Base-by-base conservation (phyloP, 768 basidiomycete genomes). In the Holtermanniella nyarrowii region DNA sequence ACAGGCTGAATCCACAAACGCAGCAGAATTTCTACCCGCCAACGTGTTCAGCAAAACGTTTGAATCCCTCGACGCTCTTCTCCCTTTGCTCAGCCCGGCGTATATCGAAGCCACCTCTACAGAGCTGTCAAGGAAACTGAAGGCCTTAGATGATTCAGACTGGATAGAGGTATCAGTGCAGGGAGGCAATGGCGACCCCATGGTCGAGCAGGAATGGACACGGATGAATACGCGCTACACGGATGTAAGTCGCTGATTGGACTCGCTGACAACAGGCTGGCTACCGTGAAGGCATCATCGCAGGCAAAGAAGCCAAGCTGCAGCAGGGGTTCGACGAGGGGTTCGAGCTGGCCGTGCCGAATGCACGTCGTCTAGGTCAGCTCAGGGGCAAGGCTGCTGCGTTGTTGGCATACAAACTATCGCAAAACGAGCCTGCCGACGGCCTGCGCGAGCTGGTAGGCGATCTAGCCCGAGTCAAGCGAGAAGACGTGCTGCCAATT, bases 261-360 rank as follows among this genome's bases (percentile, higher is more conserved):
- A 46, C 44, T 57, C 27, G 16, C 16, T 24, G n/a, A 42, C 40
- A 16, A 16, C 13, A 95, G 93, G 81, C 81, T 16, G 93, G 93
- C 1, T 96, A 96, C 65, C 81, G 93, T n/a, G 91, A 96, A 73
- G 93, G 93, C 4, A 93, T 97, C 61, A 85, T 83, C 0, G 82
- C 84, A 3, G 93, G 93, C 2, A 97, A 96, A 69, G 85, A 91
- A 67, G 76, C 79, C 0, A 82, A 82, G 2, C 76, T 96, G 1
- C 93, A 99, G 63, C 76, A 82, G 56, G 93, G 93, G 0, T 97
- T 99, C 63, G 88, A 99, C 70, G 74, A 77, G 2, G 89, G 87
- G 1, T 96, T 88, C 62, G 81, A 82, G 0, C 21, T 23, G 0
- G 60, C 62, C 27, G 69, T 73, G 13, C 84, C 86, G 0, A 70